Percentiles rank a stretch among this genome's conserved stretches.
Conservation (phyloP, 2,329 filamentous ascomycete species). For the Clonostachys byssicola region DNA sequence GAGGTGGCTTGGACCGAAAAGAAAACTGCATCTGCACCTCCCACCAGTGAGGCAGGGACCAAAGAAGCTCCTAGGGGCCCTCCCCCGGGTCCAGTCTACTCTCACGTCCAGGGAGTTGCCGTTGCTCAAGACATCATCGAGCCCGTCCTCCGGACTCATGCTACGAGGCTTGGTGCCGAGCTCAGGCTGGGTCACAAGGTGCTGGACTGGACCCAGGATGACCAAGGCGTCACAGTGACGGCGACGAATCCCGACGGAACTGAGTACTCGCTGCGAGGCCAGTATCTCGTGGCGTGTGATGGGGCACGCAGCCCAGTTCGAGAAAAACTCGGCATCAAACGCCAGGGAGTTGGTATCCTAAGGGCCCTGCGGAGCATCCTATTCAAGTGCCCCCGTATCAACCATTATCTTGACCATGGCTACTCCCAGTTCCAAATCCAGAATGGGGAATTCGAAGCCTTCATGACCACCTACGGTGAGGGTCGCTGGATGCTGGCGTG, state of each 20-base stretch:
- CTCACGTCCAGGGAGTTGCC: conserved; percentile 15
- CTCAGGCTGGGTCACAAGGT: conserved; percentile 23
- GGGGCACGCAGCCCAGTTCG: conserved; percentile 20
- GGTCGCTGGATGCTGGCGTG: conserved; percentile 10
- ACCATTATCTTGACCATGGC: conserved; percentile 18
- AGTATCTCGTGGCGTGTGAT: conserved; percentile 32
- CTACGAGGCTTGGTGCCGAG: conserved; percentile 23
- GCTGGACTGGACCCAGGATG: conserved; percentile 15
- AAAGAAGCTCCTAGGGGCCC: not conserved
- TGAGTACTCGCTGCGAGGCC: conserved; percentile 5
- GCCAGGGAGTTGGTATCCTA: conserved; percentile 19
- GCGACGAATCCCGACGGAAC: conserved; percentile 11
- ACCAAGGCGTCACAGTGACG: not conserved
- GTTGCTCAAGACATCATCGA: conserved; percentile 33
- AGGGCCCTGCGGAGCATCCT: conserved; percentile 25
- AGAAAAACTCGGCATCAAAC: conserved; percentile 15
- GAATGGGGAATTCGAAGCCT: conserved; percentile 14
- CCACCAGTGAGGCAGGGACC: not conserved
- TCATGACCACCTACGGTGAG: conserved; percentile 13
- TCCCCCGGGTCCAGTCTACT: not conserved
- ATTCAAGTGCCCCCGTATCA: conserved; percentile 19
- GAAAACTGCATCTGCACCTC: not conserved
- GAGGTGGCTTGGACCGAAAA: conserved; percentile 13
- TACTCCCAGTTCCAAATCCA: conserved; percentile 24
- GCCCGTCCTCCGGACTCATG: conserved; percentile 24